These are phyloP conservation scores for Saccharomyces hybrid DNA, from an alignment of 1,139 yeast species.

Conservation along the genomic window DNA sequence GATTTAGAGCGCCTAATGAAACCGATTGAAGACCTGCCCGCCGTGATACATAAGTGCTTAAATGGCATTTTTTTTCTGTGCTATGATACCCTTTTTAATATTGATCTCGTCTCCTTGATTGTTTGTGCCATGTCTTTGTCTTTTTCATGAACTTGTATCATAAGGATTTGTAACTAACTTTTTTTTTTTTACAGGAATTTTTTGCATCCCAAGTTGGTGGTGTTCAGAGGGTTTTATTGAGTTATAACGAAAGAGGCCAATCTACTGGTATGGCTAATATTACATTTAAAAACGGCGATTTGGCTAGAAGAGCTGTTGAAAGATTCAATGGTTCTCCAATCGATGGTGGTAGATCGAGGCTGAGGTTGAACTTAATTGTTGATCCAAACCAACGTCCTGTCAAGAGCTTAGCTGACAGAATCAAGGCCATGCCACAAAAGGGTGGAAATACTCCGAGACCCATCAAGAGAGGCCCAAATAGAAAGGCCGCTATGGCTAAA, in stretches of 20 bases:
- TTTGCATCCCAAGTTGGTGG: conserved; percentile 86
- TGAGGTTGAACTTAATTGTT: conserved; percentile 77
- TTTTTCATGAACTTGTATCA: conserved; percentile 3
- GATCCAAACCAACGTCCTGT: conserved; percentile 80
- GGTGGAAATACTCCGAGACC: conserved; percentile 13
- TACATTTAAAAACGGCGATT: conserved; percentile 58
- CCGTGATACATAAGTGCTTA: neutral
- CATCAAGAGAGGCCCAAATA: conserved; percentile 30
- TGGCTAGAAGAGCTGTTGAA: conserved; percentile 71
- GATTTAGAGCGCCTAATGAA: neutral
- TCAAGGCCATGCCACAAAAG: conserved; percentile 28
- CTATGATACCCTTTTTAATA: neutral
- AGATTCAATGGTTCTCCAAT: conserved; percentile 90
- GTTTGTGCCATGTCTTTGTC: conserved; percentile 6
- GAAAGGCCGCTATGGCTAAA: conserved; percentile 33
- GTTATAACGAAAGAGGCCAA: conserved; percentile 82
- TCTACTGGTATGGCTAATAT: conserved; percentile 90
- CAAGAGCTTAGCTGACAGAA: conserved; percentile 40
- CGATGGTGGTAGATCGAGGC: conserved; percentile 73
- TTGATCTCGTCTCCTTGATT: neutral
- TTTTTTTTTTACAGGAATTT: conserved; percentile 60
- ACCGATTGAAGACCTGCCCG: neutral
- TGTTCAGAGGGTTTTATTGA: conserved; percentile 60
- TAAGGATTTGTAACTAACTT: neutral
- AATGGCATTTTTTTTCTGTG: neutral